Evolutionary conservation across 2,329 filamentous ascomycete genomes (phyloP).

Genomic region (Fusarium nodosum): DNA sequence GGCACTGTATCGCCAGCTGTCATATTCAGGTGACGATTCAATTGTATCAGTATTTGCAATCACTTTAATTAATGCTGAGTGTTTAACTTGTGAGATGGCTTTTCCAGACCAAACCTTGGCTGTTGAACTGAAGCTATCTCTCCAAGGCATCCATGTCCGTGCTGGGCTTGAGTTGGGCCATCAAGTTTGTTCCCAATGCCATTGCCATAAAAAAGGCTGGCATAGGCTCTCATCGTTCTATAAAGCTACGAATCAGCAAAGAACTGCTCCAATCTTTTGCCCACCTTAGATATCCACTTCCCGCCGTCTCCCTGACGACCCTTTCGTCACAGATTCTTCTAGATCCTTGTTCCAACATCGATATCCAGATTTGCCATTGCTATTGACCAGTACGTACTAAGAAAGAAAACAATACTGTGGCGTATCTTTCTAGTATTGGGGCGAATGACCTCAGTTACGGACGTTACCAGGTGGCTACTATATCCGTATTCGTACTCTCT

Average conservation of each 20-base stretch:
- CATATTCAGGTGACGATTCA: background rate
- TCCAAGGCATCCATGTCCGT: background rate
- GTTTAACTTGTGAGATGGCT: background rate
- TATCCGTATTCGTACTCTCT: slow-evolving; percentile 38
- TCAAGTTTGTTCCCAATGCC: slow-evolving; percentile 26
- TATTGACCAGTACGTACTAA: too few species aligned
- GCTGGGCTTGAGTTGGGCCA: slow-evolving; percentile 12
- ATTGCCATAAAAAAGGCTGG: slow-evolving; percentile 26
- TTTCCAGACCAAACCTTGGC: background rate
- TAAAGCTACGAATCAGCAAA: slow-evolving; percentile 13
- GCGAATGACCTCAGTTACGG: slow-evolving; percentile 6
- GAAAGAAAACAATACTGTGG: background rate
- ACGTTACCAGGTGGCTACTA: slow-evolving; percentile 2
- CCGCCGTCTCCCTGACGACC: slow-evolving; percentile 45
- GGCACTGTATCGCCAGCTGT: background rate
- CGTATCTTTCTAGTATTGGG: background rate
- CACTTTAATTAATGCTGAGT: background rate
- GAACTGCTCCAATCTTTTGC: slow-evolving; percentile 28
- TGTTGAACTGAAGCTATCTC: background rate
- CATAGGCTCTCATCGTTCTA: slow-evolving; percentile 18
- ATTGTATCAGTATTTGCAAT: background rate
- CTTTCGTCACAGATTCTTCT: slow-evolving; percentile 17
- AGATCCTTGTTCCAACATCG: slow-evolving; percentile 17
- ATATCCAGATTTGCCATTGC: slow-evolving; percentile 15
- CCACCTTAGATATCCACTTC: slow-evolving; percentile 44